Base-by-base conservation (phyloP, 129 eudicot species). In the Chrysanthemum lavandulifolium region DNA sequence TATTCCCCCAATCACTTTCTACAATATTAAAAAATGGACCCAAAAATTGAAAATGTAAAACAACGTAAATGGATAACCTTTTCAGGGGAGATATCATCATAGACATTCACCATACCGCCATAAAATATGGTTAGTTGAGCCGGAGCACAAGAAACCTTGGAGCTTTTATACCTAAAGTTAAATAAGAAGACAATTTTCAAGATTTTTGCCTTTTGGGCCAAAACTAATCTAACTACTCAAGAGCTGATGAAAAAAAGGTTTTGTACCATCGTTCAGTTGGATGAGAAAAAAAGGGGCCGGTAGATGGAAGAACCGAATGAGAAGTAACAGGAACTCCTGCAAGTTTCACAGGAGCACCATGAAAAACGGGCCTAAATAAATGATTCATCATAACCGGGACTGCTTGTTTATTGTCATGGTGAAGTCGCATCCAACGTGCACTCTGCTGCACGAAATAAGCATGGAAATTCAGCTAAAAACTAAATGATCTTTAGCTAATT, bases 91-190 rank as follows among this genome's bases (percentile, higher is more conserved):
- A 90, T 77, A 66, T 19, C 81, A 63, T 83, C 88, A 61, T 78
- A 87, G 57, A 87, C 96, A 71, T 76, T 82, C 77, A 90, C 91
- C 19, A 75, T 75, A 54, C 93, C 91, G 13, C 68, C 90, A 71
- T 90, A 87, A 79, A 90, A 85, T 62, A 90, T 87, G 81, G 96
- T 90, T 76, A 90, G 69, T 50, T 82, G 88, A 83, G 84, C 86
- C 65, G 86, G 79, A 78, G 60, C 78, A 36, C 23, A 31, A 65
- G 82, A 65, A 54, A 66, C 65, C 82, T 71, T 80, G 43, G 84
- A 68, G 69, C 47, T 27, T 27, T 27, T 63, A 57, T 48, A 74
- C 96, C 96, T 86, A n/a, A 31, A 73, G 31, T 54, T 36, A 25
- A n/a, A 27, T 27, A 27, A 15, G 21, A 65, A 69, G 23, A 62